Evolutionary conservation across 441 rosid genomes (phyloP).

Genomic region (Syzygium syzygioides): DNA sequence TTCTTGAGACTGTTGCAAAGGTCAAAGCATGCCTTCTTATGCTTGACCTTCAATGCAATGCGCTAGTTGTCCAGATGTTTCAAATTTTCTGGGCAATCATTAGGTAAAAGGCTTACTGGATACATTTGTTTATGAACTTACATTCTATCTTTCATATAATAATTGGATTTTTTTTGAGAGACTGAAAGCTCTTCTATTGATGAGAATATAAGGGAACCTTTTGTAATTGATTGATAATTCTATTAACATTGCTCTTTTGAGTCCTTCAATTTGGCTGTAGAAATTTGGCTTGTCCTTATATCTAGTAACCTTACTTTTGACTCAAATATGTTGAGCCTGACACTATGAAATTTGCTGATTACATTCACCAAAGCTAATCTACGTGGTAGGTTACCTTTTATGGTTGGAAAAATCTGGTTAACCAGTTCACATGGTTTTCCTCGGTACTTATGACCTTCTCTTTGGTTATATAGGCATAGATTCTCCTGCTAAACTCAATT

Average conservation of each 20-base stretch:
- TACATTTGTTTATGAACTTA: not conserved
- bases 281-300: not conserved
- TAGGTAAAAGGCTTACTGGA: slow-evolving; percentile 30
- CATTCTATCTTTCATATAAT: not conserved
- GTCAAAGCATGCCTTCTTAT: slow-evolving; percentile 48
- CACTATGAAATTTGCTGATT: not conserved
- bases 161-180: not conserved
- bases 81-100: slow-evolving; percentile 33
- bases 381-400: not conserved
- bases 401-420: not conserved
- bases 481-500: not conserved
- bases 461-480: not conserved
- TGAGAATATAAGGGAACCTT: not conserved
- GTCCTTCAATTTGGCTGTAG: not conserved
- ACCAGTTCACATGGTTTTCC: not conserved
- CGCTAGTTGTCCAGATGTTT: slow-evolving; percentile 50
- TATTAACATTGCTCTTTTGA: not conserved
- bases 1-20: slow-evolving; percentile 52
- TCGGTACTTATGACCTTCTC: not conserved
- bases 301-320: not conserved
- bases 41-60: slow-evolving; percentile 65
- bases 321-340: not conserved
- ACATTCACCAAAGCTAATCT: not conserved
- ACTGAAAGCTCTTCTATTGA: not conserved
- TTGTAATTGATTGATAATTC: not conserved